Evolutionary conservation across 306 rosid genomes (phyloP).

Genomic region (Fragaria vesca): DNA sequence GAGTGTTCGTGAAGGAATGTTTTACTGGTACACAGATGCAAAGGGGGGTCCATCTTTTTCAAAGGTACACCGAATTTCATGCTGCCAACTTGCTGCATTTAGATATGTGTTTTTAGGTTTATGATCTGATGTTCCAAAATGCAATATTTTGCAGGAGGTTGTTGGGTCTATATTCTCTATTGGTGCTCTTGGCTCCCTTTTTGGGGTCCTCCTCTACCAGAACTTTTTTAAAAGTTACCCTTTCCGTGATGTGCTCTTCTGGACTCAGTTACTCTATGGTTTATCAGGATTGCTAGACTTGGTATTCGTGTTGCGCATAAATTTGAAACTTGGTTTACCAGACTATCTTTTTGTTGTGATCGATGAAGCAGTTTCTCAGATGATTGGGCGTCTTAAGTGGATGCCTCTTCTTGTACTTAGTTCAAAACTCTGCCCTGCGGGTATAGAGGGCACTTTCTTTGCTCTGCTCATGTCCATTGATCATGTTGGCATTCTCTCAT

Average conservation of each 20-base stretch:
- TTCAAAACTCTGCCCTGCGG: conserved; percentile 90
- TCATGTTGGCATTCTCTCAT: conserved; percentile 71
- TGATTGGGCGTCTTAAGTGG: conserved; percentile 86
- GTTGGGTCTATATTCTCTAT: conserved; percentile 82
- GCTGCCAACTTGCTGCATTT: not conserved
- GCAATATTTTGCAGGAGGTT: conserved; percentile 55
- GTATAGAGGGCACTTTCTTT: conserved; percentile 94
- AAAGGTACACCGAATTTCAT: conserved; percentile 39
- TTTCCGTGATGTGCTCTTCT: conserved; percentile 79
- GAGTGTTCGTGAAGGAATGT: conserved; percentile 82
- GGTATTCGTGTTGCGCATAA: conserved; percentile 60
- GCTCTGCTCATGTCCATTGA: conserved; percentile 95
- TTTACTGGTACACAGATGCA: conserved; percentile 93
- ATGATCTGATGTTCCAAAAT: not conserved
- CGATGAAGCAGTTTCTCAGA: conserved; percentile 66
- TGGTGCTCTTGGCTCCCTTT: conserved; percentile 78
- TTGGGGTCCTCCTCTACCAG: conserved; percentile 84
- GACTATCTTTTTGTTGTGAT: conserved; percentile 79
- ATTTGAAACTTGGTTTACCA: conserved; percentile 66
- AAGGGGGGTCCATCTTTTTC: conserved; percentile 82
- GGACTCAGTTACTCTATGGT: conserved; percentile 80
- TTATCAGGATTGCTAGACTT: conserved; percentile 87
- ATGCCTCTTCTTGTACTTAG: conserved; percentile 97
- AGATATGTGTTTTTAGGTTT: not conserved
- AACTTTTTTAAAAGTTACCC: conserved; percentile 71